Evolutionary conservation across 2,329 filamentous ascomycete species (phyloP), one percentile per base, ranked within the genome.

Genomic region (Fusarium musae): DNA sequence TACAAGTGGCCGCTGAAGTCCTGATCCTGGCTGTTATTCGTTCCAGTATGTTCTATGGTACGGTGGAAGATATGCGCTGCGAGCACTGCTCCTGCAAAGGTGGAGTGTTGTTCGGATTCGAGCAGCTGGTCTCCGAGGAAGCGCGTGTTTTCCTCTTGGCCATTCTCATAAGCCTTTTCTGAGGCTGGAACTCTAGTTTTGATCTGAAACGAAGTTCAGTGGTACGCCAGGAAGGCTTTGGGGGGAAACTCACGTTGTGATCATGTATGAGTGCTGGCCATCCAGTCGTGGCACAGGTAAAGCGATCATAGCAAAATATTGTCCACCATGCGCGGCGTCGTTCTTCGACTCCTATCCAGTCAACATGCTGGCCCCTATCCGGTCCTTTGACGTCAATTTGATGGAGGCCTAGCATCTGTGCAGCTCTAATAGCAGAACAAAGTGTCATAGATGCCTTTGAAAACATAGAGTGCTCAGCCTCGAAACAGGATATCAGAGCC

Each of bases 281-380:
- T 54, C 63, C 65, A 23, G 65, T 68, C 32, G 65, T 68, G 19
- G 65, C 65, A 44, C 37, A 68, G 15, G 60, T 66, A 26, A 68
- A 68, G 4, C 65, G 42, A 52, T 68, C 65, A 28, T 68, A 68
- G 34, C 65, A 68, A 42, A 68, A 68, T 44, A 68, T 68, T 13
- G 65, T 68, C 65, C 65, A 68, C 65, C 65, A 68, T 11, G 63
- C 68, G 9, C 63, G 65, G 7, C 65, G 65, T 11, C n/a, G 47
- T 23, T 68, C 63, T 15, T 68, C 65, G 12, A 68, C 19, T 21
- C 36, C 37, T 32, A 63, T 68, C 47, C 47, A 68, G 37, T 68
- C 65, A 32, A 19, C 10, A 12, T 13, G 8, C 4, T 32, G n/a
- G 10, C 16, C 30, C 9, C 11, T 15, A 4, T 1, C 5, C 9